Evolutionary conservation across 352 stramenopile genomes (phyloP), one percentile per base, ranked within the genome.

Genomic region (Globisporangium cederbergense): DNA sequence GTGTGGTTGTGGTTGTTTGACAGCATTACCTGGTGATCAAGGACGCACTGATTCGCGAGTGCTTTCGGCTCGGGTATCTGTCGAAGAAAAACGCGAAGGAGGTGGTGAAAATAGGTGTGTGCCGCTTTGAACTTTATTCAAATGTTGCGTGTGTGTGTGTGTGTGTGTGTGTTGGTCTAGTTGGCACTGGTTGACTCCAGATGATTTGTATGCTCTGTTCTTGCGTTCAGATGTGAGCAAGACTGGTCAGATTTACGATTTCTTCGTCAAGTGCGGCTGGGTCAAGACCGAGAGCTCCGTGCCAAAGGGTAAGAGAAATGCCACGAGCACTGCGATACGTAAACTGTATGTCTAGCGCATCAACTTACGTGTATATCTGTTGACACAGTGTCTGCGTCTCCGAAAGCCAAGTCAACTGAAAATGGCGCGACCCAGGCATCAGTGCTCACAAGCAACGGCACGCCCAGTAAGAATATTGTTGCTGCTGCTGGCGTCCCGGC

Each of bases 11-110:
- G 14, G 30, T 45, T 57, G 59, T 5, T 59, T 69, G 50, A 51
- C 50, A 93, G 73, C 90, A 97, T 70, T 99, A 98, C 76, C 71
- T 98, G 52, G 85, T 98, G 61, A 96, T 98, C 60, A 99, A 98
- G 73, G 96, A 96, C 42, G 94, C 88, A 14, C 67, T 99, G 16
- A 90, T 99, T 72, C 87, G 89, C 70, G 81, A 97, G 77, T 84
- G 85, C 74, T 89, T 87, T 67, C 72, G 81, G 56, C 71, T 93
- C 55, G 80, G 88, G 46, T 83, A 95, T 65, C 58, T 93, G 61
- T 85, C 80, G 28, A 81, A 90, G 70, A 81, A 88, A 55, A 87
- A 79, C 51, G 83, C 86, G 22, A 90, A 89, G 66, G 85, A 95
- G 14, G 89, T 97, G 32, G 84, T 98, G 20, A 96, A 97, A 68